These are phyloP conservation scores for Talaromyces piceae DNA, from an alignment of 2,329 filamentous ascomycete species.

Conservation along the genomic window DNA sequence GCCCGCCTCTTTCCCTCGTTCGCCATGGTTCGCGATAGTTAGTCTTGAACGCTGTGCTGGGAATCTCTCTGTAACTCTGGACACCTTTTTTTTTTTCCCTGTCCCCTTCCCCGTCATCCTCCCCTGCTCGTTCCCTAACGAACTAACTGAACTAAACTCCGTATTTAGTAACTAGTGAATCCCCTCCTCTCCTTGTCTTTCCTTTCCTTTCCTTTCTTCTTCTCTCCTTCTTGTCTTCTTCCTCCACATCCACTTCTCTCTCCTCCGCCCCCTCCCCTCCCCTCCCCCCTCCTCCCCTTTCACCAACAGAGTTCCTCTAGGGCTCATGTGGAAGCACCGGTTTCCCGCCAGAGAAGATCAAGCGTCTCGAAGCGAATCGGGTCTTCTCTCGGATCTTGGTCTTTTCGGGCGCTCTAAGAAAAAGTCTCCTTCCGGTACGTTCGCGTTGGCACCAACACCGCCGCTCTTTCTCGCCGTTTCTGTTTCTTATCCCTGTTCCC, in stretches of 20 bases:
- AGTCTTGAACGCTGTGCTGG: too few species aligned
- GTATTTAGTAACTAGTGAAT: neutral
- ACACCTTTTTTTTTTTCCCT: too few species aligned
- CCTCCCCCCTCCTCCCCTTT: neutral
- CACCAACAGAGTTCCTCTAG: neutral
- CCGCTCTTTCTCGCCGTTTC: too few species aligned
- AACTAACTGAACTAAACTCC: too few species aligned
- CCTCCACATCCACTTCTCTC: neutral
- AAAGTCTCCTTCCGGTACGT: slow-evolving; percentile 25
- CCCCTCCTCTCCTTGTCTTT: neutral
- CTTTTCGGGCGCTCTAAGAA: slow-evolving; percentile 31
- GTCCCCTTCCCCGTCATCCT: too few species aligned
- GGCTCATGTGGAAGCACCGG: slow-evolving; percentile 35
- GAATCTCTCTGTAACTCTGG: too few species aligned
- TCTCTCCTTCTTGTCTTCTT: too few species aligned
- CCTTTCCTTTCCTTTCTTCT: neutral
- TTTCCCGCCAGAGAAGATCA: slow-evolving; percentile 33
- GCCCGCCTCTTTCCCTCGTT: neutral
- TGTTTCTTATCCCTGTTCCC: too few species aligned
- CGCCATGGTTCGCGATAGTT: neutral
- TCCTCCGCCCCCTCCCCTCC: neutral
- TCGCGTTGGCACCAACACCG: too few species aligned
- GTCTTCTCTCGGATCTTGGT: slow-evolving; percentile 24
- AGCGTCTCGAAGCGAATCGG: slow-evolving; percentile 29
- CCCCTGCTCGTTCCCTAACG: too few species aligned